Conservation (phyloP, 768 basidiomycete genomes). For the Suillus brevipes region DNA sequence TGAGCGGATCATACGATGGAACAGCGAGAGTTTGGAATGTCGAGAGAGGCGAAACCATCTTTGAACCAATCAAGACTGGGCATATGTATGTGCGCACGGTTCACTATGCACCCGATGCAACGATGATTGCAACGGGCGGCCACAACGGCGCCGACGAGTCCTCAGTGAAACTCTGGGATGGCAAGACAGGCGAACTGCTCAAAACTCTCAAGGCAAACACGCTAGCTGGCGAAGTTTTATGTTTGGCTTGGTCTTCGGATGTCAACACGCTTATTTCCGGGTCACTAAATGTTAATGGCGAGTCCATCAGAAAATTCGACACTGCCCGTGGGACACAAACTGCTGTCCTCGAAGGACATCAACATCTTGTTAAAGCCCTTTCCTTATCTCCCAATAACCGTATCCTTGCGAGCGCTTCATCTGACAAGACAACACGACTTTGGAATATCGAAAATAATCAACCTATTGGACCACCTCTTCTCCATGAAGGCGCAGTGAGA, state of each 20-base stretch:
- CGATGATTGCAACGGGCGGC: neutral
- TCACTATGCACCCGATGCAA: slow-evolving; percentile 1
- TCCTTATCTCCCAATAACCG: neutral
- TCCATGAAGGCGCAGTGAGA: neutral
- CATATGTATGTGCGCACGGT: neutral
- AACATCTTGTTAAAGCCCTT: neutral
- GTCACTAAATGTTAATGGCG: neutral
- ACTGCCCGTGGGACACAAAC: neutral
- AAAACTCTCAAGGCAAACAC: neutral
- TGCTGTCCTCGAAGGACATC: neutral
- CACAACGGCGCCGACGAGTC: neutral
- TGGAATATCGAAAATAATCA: neutral
- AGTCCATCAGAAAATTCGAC: neutral
- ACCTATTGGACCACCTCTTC: neutral
- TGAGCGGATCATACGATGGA: neutral
- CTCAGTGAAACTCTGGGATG: neutral
- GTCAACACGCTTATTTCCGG: neutral
- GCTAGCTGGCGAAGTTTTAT: neutral
- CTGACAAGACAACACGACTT: neutral
- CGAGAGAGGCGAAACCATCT: neutral
- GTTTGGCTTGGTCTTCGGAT: neutral
- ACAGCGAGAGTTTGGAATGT: neutral
- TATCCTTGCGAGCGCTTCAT: slow-evolving; percentile 1
- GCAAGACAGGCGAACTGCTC: neutral
- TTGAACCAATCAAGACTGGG: neutral